Evolutionary conservation across 805 yeast genomes (phyloP).

Genomic region (Danielozyma ontarioensis): DNA sequence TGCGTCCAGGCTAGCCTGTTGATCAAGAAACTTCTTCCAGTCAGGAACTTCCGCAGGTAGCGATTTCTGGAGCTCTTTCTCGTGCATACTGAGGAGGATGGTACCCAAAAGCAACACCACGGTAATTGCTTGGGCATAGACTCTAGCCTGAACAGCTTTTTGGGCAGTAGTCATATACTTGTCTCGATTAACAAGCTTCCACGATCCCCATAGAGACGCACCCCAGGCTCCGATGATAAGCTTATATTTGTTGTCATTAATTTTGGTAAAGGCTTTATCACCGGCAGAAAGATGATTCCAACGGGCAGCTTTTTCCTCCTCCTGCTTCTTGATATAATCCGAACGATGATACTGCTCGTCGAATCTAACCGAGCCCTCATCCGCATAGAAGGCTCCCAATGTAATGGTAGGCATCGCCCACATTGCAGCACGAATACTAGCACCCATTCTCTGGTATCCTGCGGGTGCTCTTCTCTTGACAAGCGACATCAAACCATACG

Average conservation of each 20-base stretch:
- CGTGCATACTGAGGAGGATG: slow-evolving; percentile 60
- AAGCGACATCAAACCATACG: slow-evolving; percentile 48
- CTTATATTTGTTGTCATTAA: slow-evolving; percentile 56
- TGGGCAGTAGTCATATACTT: slow-evolving; percentile 70
- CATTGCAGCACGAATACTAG: slow-evolving; percentile 52
- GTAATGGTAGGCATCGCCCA: slow-evolving; percentile 66
- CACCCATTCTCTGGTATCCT: slow-evolving; percentile 34
- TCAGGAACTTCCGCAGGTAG: slow-evolving; percentile 32
- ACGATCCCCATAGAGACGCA: slow-evolving; percentile 73
- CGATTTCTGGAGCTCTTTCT: slow-evolving; percentile 44
- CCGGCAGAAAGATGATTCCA: slow-evolving; percentile 46
- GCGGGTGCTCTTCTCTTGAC: slow-evolving; percentile 35
- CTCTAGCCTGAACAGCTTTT: slow-evolving; percentile 83
- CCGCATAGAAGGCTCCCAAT: slow-evolving; percentile 60
- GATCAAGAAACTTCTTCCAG: slow-evolving; percentile 28
- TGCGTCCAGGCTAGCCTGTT: too few species aligned
- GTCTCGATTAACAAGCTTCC: slow-evolving; percentile 69
- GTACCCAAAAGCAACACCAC: slow-evolving; percentile 67
- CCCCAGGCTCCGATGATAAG: slow-evolving; percentile 76
- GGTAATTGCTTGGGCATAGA: slow-evolving; percentile 83
- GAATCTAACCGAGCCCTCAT: slow-evolving; percentile 62
- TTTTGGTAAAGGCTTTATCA: slow-evolving; percentile 46
- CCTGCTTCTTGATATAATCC: slow-evolving; percentile 32
- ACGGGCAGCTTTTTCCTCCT: slow-evolving; percentile 43
- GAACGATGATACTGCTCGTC: slow-evolving; percentile 58